Evolutionary conservation across 2,329 filamentous ascomycete genomes (phyloP).

Genomic region (Alternaria triticimaculans): DNA sequence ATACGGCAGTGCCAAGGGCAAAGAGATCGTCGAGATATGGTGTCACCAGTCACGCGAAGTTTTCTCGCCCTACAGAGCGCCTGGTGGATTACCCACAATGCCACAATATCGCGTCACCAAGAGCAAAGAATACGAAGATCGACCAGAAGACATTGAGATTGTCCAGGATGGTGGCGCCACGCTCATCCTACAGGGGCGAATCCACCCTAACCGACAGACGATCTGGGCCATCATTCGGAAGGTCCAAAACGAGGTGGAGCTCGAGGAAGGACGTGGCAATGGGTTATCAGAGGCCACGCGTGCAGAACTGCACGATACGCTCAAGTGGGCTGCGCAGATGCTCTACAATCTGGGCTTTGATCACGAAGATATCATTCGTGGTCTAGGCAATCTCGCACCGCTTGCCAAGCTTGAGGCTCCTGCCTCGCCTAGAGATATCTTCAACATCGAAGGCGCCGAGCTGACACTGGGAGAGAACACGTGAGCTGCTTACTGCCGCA

Average conservation of each 20-base stretch:
- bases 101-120: slow-evolving; percentile 32
- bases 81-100: slow-evolving; percentile 44
- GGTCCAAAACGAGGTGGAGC: slow-evolving; percentile 41
- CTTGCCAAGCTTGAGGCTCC: slow-evolving; percentile 42
- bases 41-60: slow-evolving; percentile 32
- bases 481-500: neutral
- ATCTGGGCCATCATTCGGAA: slow-evolving; percentile 43
- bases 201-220: slow-evolving; percentile 42
- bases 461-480: neutral
- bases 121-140: slow-evolving; percentile 29
- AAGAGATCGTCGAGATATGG: slow-evolving; percentile 57
- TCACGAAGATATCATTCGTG: slow-evolving; percentile 40
- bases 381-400: slow-evolving; percentile 39
- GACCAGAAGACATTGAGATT: slow-evolving; percentile 40
- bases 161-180: slow-evolving; percentile 33
- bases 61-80: slow-evolving; percentile 36
- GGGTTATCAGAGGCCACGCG: slow-evolving; percentile 18
- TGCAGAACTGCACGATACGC: slow-evolving; percentile 33
- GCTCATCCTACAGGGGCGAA: slow-evolving; percentile 38
- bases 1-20: slow-evolving; percentile 57
- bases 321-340: slow-evolving; percentile 40
- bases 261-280: slow-evolving; percentile 19
- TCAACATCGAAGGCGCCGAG: slow-evolving; percentile 12
- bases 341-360: slow-evolving; percentile 43
- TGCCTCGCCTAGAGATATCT: slow-evolving; percentile 9